A percentile compares a stretch with the other conserved stretches of the same genome.
Conservation (phyloP, 352 stramenopile species). For the Blastocystis sp. region DNA sequence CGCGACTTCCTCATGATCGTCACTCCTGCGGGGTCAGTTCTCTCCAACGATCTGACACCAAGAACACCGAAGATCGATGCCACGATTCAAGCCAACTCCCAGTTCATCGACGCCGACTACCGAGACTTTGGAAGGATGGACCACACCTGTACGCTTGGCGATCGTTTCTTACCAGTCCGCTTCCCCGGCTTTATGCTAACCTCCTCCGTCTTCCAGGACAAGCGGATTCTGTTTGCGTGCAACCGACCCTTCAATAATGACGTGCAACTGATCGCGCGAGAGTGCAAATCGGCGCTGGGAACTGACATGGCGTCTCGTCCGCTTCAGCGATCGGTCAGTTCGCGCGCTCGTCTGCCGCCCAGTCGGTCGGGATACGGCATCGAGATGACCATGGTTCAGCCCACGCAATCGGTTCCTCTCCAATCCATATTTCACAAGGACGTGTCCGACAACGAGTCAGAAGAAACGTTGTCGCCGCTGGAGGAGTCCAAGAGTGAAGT, state of each 20-base stretch:
- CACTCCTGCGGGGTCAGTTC: background rate
- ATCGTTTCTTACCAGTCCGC: background rate
- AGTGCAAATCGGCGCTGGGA: background rate
- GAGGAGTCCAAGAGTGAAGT: too few relatives aligned
- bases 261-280: background rate
- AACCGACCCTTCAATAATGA: background rate
- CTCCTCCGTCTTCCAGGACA: background rate
- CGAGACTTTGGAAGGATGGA: background rate
- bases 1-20: background rate
- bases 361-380: background rate
- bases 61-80: background rate
- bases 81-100: background rate
- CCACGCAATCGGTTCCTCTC: too few relatives aligned
- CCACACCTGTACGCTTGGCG: background rate
- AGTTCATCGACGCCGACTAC: background rate
- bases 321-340: background rate
- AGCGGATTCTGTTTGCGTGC: background rate
- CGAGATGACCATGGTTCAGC: too few relatives aligned
- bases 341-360: background rate
- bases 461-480: too few relatives aligned
- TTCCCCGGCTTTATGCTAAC: background rate
- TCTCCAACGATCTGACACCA: background rate
- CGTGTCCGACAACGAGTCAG: background rate
- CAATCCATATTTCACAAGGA: too few relatives aligned
- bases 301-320: background rate